Percentiles rank a stretch among this genome's conserved stretches.
Conservation (phyloP, 192 early-diverging fungal genomes). For the Podila epicladia region DNA sequence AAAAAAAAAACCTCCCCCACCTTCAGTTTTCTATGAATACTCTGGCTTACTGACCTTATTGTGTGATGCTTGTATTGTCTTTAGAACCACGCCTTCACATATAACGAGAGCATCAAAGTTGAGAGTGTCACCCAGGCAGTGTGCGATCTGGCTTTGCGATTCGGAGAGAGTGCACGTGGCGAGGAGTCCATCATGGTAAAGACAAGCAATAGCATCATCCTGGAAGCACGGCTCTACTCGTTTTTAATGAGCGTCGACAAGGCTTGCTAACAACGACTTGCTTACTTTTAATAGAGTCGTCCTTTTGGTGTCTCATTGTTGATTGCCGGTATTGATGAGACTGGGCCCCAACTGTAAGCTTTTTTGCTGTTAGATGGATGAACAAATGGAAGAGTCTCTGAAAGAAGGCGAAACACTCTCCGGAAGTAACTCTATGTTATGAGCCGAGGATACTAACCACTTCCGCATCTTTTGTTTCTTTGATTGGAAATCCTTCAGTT, state of each 20-base stretch:
- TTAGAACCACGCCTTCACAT: conserved; percentile 95
- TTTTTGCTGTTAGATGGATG: neutral
- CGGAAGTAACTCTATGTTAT: neutral
- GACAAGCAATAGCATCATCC: neutral
- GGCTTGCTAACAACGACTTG: neutral
- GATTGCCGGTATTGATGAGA: conserved; percentile 97
- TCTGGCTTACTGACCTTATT: neutral
- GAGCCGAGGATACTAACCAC: neutral
- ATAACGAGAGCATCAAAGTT: conserved; percentile 94
- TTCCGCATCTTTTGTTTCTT: neutral
- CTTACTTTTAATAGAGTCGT: conserved; percentile 70
- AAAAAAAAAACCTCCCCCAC: too few relatives aligned
- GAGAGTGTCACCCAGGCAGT: conserved; percentile 98
- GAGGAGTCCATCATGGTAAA: conserved; percentile 96
- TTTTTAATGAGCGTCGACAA: too few relatives aligned
- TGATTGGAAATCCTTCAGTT: conserved; percentile 54
- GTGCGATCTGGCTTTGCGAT: conserved; percentile 96
- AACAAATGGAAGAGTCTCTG: too few relatives aligned
- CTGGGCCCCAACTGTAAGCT: conserved; percentile 94
- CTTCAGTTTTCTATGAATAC: neutral
- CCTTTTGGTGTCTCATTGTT: conserved; percentile 99
- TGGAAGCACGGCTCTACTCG: neutral
- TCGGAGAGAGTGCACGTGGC: conserved; percentile 96
- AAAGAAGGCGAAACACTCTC: neutral
- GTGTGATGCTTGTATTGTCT: neutral